Conservation (phyloP, 2,329 filamentous ascomycete species). For the Neonectria sp. region DNA sequence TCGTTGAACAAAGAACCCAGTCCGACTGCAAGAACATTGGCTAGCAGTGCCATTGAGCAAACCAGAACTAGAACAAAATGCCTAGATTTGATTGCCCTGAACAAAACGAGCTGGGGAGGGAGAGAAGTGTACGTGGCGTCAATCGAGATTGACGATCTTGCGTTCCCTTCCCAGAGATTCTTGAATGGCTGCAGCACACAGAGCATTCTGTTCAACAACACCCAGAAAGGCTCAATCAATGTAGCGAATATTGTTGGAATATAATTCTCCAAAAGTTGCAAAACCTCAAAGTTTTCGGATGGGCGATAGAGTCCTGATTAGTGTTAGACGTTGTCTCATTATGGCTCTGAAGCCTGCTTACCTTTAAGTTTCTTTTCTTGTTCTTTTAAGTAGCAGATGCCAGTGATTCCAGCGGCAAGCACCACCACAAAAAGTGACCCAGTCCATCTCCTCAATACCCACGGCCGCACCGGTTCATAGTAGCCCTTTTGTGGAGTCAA, state of each 20-base stretch:
- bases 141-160: conserved; percentile 54
- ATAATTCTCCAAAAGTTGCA: conserved; percentile 62
- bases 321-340: too few species aligned
- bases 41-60: conserved; percentile 63
- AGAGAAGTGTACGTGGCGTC: conserved; percentile 66
- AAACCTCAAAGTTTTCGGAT: conserved; percentile 50
- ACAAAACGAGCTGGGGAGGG: conserved; percentile 67
- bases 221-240: conserved; percentile 70
- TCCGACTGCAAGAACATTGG: conserved; percentile 68
- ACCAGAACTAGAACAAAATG: conserved; percentile 65
- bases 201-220: conserved; percentile 66
- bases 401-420: conserved; percentile 22
- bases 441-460: conserved; percentile 33
- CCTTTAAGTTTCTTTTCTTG: conserved; percentile 39
- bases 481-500: conserved; percentile 28
- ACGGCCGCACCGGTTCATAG: conserved; percentile 46
- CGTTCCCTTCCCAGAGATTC: conserved; percentile 59
- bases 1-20: conserved; percentile 67
- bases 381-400: conserved; percentile 43
- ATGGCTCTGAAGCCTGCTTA: too few species aligned
- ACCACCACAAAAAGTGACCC: conserved; percentile 35
- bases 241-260: conserved; percentile 70
- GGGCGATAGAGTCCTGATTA: conserved; percentile 52
- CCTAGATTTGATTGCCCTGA: conserved; percentile 58
- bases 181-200: conserved; percentile 70